A percentile compares a stretch with the other conserved stretches of the same genome.
These are phyloP conservation scores for Echinochloa phyllopogon DNA, from an alignment of 176 grass and related monocot genomes.

Conservation along the genomic window DNA sequence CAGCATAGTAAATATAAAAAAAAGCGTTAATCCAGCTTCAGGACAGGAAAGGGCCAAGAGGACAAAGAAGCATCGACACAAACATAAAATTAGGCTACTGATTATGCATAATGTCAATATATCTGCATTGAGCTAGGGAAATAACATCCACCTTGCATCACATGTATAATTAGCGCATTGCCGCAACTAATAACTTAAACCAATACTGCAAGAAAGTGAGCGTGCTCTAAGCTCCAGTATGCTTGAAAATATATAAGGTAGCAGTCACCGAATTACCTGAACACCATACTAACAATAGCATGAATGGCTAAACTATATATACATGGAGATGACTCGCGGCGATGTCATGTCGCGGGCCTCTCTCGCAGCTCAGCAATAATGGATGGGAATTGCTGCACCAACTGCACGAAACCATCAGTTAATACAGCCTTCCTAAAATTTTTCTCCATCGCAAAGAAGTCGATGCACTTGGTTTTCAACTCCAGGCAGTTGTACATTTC, in stretches of 20 bases:
- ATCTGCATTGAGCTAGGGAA: neutral
- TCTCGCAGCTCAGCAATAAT: conserved; percentile 24
- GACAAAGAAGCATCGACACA: neutral
- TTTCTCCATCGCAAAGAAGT: conserved; percentile 41
- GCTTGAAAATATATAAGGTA: neutral
- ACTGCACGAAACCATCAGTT: conserved; percentile 2
- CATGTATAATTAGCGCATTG: neutral
- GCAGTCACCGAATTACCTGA: neutral
- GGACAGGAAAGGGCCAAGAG: neutral
- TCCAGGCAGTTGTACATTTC: conserved; percentile 54
- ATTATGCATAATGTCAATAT: neutral
- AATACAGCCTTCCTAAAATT: conserved; percentile 55
- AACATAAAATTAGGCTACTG: neutral
- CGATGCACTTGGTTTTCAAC: conserved; percentile 64
- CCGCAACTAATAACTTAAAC: neutral
- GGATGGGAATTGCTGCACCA: conserved; percentile 46
- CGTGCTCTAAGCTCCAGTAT: neutral
- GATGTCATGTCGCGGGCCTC: neutral
- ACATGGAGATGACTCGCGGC: neutral
- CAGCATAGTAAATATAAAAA: neutral
- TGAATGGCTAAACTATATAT: neutral
- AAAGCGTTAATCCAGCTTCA: neutral
- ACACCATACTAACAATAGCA: neutral
- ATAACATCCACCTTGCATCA: neutral
- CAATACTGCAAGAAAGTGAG: neutral